Evolutionary conservation across 805 yeast species (phyloP).

Genomic region (Ogataea paradorogensis): DNA sequence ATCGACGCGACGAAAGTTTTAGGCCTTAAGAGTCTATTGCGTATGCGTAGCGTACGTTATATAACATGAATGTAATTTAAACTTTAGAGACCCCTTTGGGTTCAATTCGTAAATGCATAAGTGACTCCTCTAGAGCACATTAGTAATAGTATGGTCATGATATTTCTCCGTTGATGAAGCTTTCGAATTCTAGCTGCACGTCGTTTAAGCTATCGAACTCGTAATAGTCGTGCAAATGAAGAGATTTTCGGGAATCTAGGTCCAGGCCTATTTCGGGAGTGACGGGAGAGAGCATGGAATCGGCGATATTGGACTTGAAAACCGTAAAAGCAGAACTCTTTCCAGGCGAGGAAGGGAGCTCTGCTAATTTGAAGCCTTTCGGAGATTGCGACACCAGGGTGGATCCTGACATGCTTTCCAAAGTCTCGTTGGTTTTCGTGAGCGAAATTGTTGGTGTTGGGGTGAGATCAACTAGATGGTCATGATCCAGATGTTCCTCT

Average conservation of each 20-base stretch:
- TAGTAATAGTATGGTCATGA: conserved; percentile 10
- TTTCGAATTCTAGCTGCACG: conserved; percentile 31
- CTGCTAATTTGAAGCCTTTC: conserved; percentile 20
- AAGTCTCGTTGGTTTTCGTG: conserved; percentile 29
- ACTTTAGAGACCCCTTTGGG: neutral
- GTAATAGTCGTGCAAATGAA: conserved; percentile 22
- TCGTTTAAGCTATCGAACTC: conserved; percentile 22
- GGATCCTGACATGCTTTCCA: conserved; percentile 25
- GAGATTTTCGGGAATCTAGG: conserved; percentile 11
- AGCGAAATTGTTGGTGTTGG: conserved; percentile 26
- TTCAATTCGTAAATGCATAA: conserved; percentile 3
- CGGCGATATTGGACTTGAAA: conserved; percentile 14
- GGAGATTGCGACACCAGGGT: conserved; percentile 22
- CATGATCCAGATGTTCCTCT: conserved; percentile 19
- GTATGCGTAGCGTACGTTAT: conserved; percentile 8
- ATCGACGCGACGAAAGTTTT: neutral
- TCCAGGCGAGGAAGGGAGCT: conserved; percentile 18
- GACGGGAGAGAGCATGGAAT: conserved; percentile 12
- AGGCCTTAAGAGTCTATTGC: neutral
- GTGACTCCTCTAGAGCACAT: conserved; percentile 7
- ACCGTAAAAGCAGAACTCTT: conserved; percentile 10
- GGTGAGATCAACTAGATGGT: conserved; percentile 21
- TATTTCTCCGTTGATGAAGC: conserved; percentile 28
- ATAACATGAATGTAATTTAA: conserved; percentile 1
- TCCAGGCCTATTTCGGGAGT: conserved; percentile 6